Percentiles rank a stretch among this genome's conserved stretches.
These are phyloP conservation scores for Suillus ampliporus DNA, from an alignment of 768 basidiomycete genomes.

Conservation along the genomic window DNA sequence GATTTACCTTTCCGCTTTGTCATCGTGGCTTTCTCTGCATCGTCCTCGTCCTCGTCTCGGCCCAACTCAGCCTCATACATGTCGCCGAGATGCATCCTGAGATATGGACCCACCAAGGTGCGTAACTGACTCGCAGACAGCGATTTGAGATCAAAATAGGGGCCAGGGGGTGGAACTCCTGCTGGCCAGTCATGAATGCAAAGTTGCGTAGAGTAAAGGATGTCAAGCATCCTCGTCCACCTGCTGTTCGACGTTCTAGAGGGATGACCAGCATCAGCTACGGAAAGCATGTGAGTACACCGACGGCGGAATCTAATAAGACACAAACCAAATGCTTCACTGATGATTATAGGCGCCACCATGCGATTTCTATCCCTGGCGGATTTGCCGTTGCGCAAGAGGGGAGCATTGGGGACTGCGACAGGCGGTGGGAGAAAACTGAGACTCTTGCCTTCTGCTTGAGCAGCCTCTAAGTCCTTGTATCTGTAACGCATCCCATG, in stretches of 20 bases:
- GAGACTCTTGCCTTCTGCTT: conserved; percentile 3
- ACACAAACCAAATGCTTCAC: neutral
- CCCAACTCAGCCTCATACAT: neutral
- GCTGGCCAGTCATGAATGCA: conserved; percentile 3
- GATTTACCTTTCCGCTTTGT: neutral
- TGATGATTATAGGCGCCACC: neutral
- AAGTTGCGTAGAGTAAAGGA: neutral
- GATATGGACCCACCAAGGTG: neutral
- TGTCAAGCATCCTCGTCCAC: neutral
- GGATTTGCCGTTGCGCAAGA: neutral
- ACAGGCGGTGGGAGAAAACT: neutral
- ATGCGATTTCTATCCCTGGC: conserved; percentile 2
- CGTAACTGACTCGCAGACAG: neutral
- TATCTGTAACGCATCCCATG: neutral
- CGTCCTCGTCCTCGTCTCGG: neutral
- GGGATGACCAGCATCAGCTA: conserved; percentile 1
- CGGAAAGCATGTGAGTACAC: neutral
- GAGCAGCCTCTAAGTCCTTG: neutral
- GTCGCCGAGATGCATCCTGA: neutral
- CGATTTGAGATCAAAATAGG: neutral
- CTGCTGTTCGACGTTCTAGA: neutral
- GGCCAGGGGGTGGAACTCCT: conserved; percentile 2
- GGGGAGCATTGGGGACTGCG: neutral
- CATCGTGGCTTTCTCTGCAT: neutral
- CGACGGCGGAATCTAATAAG: neutral